Conservation (phyloP, 1,284 basidiomycete genomes). For the Irpex sp. region DNA sequence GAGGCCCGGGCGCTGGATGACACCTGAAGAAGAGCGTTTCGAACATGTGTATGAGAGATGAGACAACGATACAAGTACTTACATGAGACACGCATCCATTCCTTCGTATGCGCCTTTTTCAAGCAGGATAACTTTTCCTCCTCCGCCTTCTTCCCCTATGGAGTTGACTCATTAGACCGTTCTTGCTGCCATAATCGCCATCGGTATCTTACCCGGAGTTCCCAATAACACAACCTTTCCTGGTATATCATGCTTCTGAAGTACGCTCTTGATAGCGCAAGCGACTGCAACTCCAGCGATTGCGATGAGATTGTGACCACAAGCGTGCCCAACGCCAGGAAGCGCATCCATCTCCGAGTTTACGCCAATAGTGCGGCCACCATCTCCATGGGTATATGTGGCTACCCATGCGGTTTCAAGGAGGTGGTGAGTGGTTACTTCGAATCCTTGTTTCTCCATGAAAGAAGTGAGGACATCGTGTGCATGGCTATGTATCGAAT, state of each 20-base stretch:
- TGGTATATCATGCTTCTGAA: constrained; percentile 50
- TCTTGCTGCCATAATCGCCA: not conserved
- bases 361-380: constrained; percentile 64
- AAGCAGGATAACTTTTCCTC: constrained; percentile 74
- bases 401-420: constrained; percentile 80
- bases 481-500: constrained; percentile 34
- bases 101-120: constrained; percentile 70
- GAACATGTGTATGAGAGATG: no score
- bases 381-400: constrained; percentile 55
- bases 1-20: constrained; percentile 57
- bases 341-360: constrained; percentile 74
- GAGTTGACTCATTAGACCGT: not conserved
- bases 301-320: constrained; percentile 87
- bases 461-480: constrained; percentile 55
- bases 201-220: constrained; percentile 63
- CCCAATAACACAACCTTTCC: constrained; percentile 80
- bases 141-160: constrained; percentile 75
- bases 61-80: constrained; percentile 15
- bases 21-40: constrained; percentile 36
- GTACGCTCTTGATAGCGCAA: constrained; percentile 63
- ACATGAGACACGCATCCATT: constrained; percentile 81
- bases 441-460: constrained; percentile 57
- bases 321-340: constrained; percentile 68
- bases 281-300: constrained; percentile 78
- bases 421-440: constrained; percentile 57